These are phyloP conservation scores for Cicer bijugum DNA, from an alignment of 306 rosid species.

Conservation along the genomic window DNA sequence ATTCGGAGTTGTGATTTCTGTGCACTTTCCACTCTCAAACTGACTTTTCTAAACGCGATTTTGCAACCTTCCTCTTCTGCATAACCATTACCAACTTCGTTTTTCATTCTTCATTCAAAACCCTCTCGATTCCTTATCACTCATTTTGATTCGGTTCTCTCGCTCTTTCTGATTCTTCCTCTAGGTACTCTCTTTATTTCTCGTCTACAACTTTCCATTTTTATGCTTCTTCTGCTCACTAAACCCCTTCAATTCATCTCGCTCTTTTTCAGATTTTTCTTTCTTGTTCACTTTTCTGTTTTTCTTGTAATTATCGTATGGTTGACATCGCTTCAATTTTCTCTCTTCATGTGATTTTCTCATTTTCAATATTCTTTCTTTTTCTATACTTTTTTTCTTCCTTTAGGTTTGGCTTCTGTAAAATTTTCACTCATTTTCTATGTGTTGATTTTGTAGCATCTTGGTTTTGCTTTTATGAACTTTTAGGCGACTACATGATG, in stretches of 20 bases:
- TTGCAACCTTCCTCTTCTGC: constrained; percentile 8
- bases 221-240: constrained; percentile 29
- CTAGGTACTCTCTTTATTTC: constrained; percentile 55
- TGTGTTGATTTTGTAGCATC: background rate
- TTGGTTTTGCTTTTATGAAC: constrained; percentile 31
- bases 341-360: constrained; percentile 6
- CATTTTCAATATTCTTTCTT: constrained; percentile 4
- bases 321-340: constrained; percentile 37
- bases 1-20: constrained; percentile 37
- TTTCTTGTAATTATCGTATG: constrained; percentile 33
- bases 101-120: constrained; percentile 44
- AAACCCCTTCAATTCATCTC: constrained; percentile 35
- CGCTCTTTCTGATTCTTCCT: constrained; percentile 24
- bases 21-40: constrained; percentile 43
- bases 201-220: constrained; percentile 39
- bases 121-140: background rate
- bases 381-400: background rate
- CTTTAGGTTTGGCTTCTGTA: background rate
- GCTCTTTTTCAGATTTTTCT: constrained; percentile 38
- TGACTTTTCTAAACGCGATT: constrained; percentile 60
- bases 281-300: constrained; percentile 43
- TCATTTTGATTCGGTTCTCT: constrained; percentile 2
- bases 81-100: constrained; percentile 12
- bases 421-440: constrained; percentile 6
- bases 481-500: background rate